These are phyloP conservation scores for Volvox carteri DNA, from an alignment of 163 green algal genomes.

Conservation along the genomic window DNA sequence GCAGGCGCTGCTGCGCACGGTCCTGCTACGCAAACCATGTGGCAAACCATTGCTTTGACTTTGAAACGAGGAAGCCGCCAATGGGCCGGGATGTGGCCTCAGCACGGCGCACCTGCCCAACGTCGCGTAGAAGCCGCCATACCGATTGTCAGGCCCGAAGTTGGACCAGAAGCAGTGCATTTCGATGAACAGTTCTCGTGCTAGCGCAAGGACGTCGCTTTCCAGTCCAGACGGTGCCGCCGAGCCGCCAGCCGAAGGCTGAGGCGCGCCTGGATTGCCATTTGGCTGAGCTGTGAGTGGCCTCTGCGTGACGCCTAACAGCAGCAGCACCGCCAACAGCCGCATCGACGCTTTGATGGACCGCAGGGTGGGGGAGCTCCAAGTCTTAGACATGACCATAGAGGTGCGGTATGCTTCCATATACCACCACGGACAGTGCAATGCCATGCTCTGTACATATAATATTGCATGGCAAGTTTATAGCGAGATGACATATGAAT, in stretches of 20 bases:
- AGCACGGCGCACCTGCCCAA: background rate
- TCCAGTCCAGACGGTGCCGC: background rate
- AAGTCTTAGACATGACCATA: background rate
- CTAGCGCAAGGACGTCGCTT: background rate
- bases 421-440: background rate
- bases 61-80: too few species aligned
- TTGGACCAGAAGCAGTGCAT: constrained; percentile 37
- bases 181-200: constrained; percentile 1
- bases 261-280: too few species aligned
- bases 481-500: too few species aligned
- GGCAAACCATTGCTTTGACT: too few species aligned
- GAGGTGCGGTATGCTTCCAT: background rate
- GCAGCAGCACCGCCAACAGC: background rate
- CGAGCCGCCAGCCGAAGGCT: background rate
- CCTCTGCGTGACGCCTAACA: background rate
- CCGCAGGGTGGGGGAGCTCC: too few species aligned
- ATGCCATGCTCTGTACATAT: background rate
- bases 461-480: too few species aligned
- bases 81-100: too few species aligned
- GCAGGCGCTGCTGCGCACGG: too few species aligned
- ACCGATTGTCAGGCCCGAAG: background rate
- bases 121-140: constrained; percentile 19
- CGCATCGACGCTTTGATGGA: background rate
- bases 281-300: too few species aligned
- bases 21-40: too few species aligned